Evolutionary conservation across 352 stramenopile genomes (phyloP).

Genomic region (Blastocystis hominis): DNA sequence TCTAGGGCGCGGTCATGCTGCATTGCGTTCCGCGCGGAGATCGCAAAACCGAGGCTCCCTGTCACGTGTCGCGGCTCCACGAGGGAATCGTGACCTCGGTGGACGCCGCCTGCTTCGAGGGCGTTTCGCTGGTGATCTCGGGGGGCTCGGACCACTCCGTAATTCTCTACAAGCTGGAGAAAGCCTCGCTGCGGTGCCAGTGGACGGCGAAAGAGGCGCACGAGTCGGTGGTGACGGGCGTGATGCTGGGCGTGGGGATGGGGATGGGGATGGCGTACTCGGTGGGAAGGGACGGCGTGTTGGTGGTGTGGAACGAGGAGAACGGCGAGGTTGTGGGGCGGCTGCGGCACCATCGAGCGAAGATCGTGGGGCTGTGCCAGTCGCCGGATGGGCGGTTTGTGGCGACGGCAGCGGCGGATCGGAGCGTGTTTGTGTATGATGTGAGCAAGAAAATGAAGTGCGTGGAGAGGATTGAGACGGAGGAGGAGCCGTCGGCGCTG

Average conservation of each 20-base stretch:
- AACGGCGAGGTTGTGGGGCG: not conserved
- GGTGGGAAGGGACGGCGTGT: not conserved
- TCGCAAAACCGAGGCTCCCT: not conserved
- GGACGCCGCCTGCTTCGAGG: not conserved
- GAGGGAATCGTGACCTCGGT: slow-evolving; percentile 1
- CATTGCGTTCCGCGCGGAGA: not conserved
- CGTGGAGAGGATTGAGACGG: not conserved
- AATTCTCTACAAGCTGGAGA: not conserved
- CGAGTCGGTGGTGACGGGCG: not conserved
- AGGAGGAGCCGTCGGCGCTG: not conserved
- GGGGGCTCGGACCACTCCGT: slow-evolving; percentile 2
- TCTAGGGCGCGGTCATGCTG: not conserved
- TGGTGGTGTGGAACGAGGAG: not conserved
- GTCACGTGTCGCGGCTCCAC: not conserved
- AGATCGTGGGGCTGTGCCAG: not conserved
- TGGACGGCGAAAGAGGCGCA: not conserved
- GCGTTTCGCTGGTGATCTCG: not conserved
- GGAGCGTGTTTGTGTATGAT: slow-evolving; percentile 1
- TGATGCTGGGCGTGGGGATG: slow-evolving; percentile 20
- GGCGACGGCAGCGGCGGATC: not conserved
- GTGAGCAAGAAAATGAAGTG: not conserved
- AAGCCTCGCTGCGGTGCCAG: not conserved
- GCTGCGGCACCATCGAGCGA: not conserved
- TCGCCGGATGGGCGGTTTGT: slow-evolving; percentile 26
- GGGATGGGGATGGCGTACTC: not conserved